A percentile compares a stretch with the other conserved stretches of the same genome.
These are phyloP conservation scores for Trichoderma semiorbis DNA, from an alignment of 2,329 filamentous ascomycete genomes.

Conservation along the genomic window DNA sequence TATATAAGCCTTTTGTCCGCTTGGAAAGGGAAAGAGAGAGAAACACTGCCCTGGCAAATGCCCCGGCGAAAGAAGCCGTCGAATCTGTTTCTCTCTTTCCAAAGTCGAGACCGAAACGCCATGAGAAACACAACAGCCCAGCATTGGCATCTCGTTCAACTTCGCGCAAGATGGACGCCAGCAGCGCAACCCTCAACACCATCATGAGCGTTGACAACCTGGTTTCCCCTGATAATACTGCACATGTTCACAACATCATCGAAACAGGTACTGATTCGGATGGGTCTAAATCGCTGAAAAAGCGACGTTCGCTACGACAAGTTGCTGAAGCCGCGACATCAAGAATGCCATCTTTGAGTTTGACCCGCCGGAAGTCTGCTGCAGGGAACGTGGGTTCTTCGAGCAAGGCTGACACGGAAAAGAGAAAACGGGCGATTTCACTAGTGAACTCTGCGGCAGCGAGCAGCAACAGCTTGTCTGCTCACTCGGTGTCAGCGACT, in stretches of 20 bases:
- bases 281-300: background rate
- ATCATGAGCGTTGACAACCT: slow-evolving; percentile 50
- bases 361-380: slow-evolving; percentile 14
- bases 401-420: background rate
- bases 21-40: background rate
- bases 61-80: background rate
- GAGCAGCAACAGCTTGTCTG: background rate
- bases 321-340: slow-evolving; percentile 14
- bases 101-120: background rate
- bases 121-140: slow-evolving; percentile 26
- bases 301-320: slow-evolving; percentile 5
- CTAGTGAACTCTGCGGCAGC: background rate
- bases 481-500: background rate
- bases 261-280: background rate
- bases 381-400: slow-evolving; percentile 8
- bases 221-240: slow-evolving; percentile 20
- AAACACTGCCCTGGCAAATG: background rate
- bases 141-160: slow-evolving; percentile 36
- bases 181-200: slow-evolving; percentile 47
- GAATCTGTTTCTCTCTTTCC: background rate
- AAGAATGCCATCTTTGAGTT: slow-evolving; percentile 8
- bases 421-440: background rate
- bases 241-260: background rate
- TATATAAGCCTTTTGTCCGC: slow-evolving; percentile 16
- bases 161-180: slow-evolving; percentile 38